phyloP scores from a whole-genome alignment of 1,284 basidiomycete genomes.

The Sanghuangporus weigelae region DNA sequence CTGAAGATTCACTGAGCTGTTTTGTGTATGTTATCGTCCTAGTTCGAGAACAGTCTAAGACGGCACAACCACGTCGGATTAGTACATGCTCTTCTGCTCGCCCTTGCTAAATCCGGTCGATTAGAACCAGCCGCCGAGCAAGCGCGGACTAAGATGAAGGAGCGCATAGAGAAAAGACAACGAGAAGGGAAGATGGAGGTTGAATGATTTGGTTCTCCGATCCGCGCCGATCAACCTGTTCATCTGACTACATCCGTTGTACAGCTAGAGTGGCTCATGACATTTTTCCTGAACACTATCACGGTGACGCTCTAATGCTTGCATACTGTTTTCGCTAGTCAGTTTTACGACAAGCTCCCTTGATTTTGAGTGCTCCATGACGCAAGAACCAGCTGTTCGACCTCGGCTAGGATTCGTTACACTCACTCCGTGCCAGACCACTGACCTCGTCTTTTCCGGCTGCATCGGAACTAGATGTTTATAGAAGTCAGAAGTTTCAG shows the following conservation, averaged over 20 bases:
- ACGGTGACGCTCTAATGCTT: too few species aligned
- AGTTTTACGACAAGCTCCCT: too few species aligned
- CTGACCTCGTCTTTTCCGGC: too few species aligned
- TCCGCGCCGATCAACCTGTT: not conserved
- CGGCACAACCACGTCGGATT: constrained; percentile 81
- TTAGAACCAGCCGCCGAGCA: constrained; percentile 43
- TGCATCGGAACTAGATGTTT: too few species aligned
- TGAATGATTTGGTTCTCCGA: constrained; percentile 28
- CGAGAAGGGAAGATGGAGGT: constrained; percentile 54
- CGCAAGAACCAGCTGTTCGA: too few species aligned
- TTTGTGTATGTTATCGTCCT: not conserved
- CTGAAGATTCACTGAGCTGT: not conserved
- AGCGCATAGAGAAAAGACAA: constrained; percentile 44
- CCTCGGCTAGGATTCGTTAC: too few species aligned
- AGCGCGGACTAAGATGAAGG: constrained; percentile 46
- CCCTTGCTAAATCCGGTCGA: constrained; percentile 61
- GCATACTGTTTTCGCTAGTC: too few species aligned
- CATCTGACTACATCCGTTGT: not conserved
- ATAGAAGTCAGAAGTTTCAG: too few species aligned
- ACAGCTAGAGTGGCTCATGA: too few species aligned
- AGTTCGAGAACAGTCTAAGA: constrained; percentile 81
- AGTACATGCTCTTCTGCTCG: constrained; percentile 62
- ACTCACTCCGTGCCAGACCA: too few species aligned
- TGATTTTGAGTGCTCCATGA: too few species aligned
- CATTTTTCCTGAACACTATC: too few species aligned